phyloP scores from a whole-genome alignment of 2,329 filamentous ascomycete genomes.

The Pestalotiopsis sp. region DNA sequence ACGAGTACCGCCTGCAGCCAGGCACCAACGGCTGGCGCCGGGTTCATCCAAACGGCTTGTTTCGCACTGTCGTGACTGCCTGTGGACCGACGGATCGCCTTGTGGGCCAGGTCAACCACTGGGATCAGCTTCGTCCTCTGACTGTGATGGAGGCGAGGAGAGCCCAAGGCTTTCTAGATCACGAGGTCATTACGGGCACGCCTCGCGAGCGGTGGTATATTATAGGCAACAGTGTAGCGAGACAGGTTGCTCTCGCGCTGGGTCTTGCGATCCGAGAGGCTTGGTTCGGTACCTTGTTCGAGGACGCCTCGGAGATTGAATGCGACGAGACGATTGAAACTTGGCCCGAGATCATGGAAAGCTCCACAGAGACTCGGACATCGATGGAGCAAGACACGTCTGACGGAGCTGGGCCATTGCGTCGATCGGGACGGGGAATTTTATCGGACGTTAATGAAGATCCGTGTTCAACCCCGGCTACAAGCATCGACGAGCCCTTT shows the following conservation, averaged over 20 bases:
- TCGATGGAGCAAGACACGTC: neutral
- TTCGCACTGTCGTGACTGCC: slow-evolving; percentile 66
- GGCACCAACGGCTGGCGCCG: slow-evolving; percentile 53
- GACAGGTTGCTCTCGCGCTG: slow-evolving; percentile 67
- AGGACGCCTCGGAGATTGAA: neutral
- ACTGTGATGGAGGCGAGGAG: slow-evolving; percentile 69
- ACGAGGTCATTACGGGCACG: slow-evolving; percentile 69
- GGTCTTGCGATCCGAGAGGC: slow-evolving; percentile 67
- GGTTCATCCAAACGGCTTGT: slow-evolving; percentile 52
- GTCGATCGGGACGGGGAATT: neutral
- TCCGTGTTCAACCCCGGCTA: neutral
- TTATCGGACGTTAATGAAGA: neutral
- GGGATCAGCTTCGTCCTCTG: slow-evolving; percentile 62
- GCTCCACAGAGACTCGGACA: neutral
- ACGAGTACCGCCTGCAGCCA: slow-evolving; percentile 15
- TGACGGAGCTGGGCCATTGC: neutral
- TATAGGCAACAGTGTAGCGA: slow-evolving; percentile 77
- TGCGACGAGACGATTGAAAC: neutral
- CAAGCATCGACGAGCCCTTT: neutral
- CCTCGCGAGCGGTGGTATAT: slow-evolving; percentile 62
- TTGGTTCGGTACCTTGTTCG: slow-evolving; percentile 39
- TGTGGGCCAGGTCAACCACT: slow-evolving; percentile 63
- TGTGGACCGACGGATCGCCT: slow-evolving; percentile 56
- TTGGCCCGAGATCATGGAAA: neutral
- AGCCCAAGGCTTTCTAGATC: slow-evolving; percentile 71